phyloP scores from a whole-genome alignment of 2,329 filamentous ascomycete species.

The Hymenoscyphus occultus region DNA sequence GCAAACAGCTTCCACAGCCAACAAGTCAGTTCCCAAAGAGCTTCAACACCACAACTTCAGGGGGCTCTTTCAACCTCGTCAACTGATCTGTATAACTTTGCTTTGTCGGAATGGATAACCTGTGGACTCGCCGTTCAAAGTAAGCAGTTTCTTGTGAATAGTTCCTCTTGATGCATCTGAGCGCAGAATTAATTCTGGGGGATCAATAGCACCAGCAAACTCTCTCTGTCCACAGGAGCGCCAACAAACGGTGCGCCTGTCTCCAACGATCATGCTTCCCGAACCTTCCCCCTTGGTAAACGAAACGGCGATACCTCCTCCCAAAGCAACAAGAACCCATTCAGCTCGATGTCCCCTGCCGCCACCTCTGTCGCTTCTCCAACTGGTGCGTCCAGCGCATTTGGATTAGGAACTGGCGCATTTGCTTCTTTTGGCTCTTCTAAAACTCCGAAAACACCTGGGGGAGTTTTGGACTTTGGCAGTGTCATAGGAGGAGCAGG shows the following conservation, averaged over 20 bases:
- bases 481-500: slow-evolving; percentile 48
- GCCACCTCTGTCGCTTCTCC: slow-evolving; percentile 70
- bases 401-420: slow-evolving; percentile 89
- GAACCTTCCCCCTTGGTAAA: slow-evolving; percentile 65
- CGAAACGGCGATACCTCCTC: slow-evolving; percentile 73
- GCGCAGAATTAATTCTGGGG: slow-evolving; percentile 25
- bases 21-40: slow-evolving; percentile 15
- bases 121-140: slow-evolving; percentile 84
- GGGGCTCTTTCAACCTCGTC: slow-evolving; percentile 19
- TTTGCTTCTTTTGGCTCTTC: slow-evolving; percentile 88
- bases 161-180: not conserved
- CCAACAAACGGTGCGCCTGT: slow-evolving; percentile 40
- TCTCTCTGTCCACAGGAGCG: slow-evolving; percentile 75
- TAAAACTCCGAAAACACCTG: slow-evolving; percentile 84
- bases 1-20: slow-evolving; percentile 21
- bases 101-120: slow-evolving; percentile 35
- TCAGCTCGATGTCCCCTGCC: slow-evolving; percentile 71
- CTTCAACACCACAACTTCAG: slow-evolving; percentile 17
- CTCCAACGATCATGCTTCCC: slow-evolving; percentile 51
- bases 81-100: slow-evolving; percentile 9
- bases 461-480: slow-evolving; percentile 75
- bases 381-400: slow-evolving; percentile 79
- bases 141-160: slow-evolving; percentile 40
- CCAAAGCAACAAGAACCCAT: slow-evolving; percentile 72
- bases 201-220: slow-evolving; percentile 59